Conservation (phyloP, 768 basidiomycete genomes). For the Hygrophoropsis aurantiaca region DNA sequence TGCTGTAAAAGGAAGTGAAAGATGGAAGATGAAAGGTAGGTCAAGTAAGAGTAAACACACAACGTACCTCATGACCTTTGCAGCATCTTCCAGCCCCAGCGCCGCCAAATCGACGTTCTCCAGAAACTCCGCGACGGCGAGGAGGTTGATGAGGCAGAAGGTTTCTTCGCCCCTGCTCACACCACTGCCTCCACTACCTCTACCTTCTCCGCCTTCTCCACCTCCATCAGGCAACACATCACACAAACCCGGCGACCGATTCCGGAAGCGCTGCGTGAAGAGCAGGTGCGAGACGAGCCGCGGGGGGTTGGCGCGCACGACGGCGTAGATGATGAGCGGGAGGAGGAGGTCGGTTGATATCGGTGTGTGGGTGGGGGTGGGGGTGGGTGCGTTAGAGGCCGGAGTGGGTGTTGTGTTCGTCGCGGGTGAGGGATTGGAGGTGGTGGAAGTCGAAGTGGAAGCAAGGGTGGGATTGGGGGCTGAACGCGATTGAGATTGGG, state of each 20-base stretch:
- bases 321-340: slow-evolving; percentile 90
- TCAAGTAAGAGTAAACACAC: background rate
- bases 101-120: slow-evolving; percentile 89
- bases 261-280: slow-evolving; percentile 32
- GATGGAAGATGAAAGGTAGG: slow-evolving; percentile 5
- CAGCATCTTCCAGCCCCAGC: slow-evolving; percentile 62
- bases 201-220: too few relatives aligned
- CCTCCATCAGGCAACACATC: too few relatives aligned
- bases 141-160: slow-evolving; percentile 91
- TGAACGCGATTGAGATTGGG: background rate
- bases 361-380: slow-evolving; percentile 11
- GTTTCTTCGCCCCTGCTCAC: slow-evolving; percentile 89
- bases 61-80: slow-evolving; percentile 56
- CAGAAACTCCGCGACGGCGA: slow-evolving; percentile 94
- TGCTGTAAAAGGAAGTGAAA: slow-evolving; percentile 39
- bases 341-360: slow-evolving; percentile 87
- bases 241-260: slow-evolving; percentile 24
- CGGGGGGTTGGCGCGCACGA: slow-evolving; percentile 89
- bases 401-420: slow-evolving; percentile 4
- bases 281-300: slow-evolving; percentile 62
- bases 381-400: slow-evolving; percentile 15
- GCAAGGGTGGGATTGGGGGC: background rate
- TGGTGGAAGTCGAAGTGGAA: slow-evolving; percentile 2
- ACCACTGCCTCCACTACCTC: too few relatives aligned
- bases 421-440: slow-evolving; percentile 7